phyloP scores from a whole-genome alignment of 768 basidiomycete species.

The Rhodotorula toruloides region DNA sequence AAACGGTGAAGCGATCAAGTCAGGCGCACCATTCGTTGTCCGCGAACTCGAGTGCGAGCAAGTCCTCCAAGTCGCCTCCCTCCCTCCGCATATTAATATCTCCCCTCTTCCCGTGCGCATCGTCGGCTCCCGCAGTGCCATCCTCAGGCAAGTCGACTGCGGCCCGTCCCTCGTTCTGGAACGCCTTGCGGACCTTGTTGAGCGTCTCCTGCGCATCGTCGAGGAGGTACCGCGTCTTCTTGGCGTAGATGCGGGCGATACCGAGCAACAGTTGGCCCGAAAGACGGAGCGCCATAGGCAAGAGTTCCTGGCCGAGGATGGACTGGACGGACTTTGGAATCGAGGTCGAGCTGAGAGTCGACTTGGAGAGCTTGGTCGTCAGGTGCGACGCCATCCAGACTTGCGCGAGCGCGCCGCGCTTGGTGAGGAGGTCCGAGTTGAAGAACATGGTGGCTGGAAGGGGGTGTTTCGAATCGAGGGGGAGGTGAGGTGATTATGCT shows the following conservation, averaged over 20 bases:
- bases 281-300: conserved; percentile 82
- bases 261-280: conserved; percentile 94
- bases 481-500: background rate
- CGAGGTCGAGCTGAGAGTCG: conserved; percentile 87
- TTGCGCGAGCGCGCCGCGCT: conserved; percentile 86
- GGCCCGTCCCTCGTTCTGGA: conserved; percentile 65
- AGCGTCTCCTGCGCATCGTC: conserved; percentile 98
- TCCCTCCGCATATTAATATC: conserved; percentile 28
- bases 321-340: conserved; percentile 94
- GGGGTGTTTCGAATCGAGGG: no score
- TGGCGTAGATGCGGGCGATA: conserved; percentile 93
- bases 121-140: conserved; percentile 57
- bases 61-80: conserved; percentile 28
- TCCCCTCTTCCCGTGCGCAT: background rate
- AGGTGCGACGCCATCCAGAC: conserved; percentile 99
- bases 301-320: conserved; percentile 88
- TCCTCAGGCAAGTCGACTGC: conserved; percentile 95
- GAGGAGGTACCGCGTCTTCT: conserved; percentile 93
- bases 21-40: conserved; percentile 11
- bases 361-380: conserved; percentile 95
- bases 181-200: conserved; percentile 92
- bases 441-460: conserved; percentile 70
- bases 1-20: background rate
- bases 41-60: conserved; percentile 23
- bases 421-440: conserved; percentile 86